Conservation (phyloP, 208 protist genomes). For the Crithidia brevicula region DNA sequence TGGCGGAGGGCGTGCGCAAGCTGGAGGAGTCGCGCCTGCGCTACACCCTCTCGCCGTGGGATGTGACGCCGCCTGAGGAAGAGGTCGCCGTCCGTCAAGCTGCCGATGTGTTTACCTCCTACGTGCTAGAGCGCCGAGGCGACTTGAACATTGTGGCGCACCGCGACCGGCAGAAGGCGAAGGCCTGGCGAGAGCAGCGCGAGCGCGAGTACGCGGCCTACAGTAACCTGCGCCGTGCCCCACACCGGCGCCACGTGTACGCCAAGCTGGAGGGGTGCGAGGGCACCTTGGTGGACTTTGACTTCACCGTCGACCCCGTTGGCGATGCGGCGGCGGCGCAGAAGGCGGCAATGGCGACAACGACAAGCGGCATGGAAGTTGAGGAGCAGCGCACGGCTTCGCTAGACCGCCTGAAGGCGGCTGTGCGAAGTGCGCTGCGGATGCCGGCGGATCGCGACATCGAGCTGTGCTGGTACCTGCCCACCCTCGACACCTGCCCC, state of each 20-base stretch:
- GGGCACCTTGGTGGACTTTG: constrained; percentile 83
- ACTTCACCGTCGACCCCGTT: constrained; percentile 67
- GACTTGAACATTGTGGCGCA: constrained; percentile 57
- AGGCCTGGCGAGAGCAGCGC: constrained; percentile 70
- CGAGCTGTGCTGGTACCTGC: constrained; percentile 87
- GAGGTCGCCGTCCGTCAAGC: constrained; percentile 72
- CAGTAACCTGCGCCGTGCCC: constrained; percentile 46
- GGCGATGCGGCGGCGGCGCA: constrained; percentile 17
- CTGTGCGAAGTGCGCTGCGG: constrained; percentile 43
- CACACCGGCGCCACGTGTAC: constrained; percentile 84
- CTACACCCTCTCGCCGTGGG: constrained; percentile 85
- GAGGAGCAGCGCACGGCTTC: constrained; percentile 16
- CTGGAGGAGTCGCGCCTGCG: constrained; percentile 63
- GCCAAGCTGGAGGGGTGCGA: constrained; percentile 87
- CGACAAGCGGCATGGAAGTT: neutral
- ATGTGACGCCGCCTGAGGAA: constrained; percentile 81
- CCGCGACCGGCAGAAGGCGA: constrained; percentile 59
- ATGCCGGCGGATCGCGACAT: constrained; percentile 75
- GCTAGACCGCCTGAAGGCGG: constrained; percentile 49
- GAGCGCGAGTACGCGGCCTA: constrained; percentile 82
- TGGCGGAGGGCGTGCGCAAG: constrained; percentile 62
- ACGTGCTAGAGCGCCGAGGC: constrained; percentile 81
- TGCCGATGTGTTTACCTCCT: constrained; percentile 81
- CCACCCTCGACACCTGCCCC: constrained; percentile 83
- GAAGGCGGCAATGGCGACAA: neutral